Evolutionary conservation across 2,329 filamentous ascomycete species (phyloP).

Genomic region (Colletotrichum caudatum): DNA sequence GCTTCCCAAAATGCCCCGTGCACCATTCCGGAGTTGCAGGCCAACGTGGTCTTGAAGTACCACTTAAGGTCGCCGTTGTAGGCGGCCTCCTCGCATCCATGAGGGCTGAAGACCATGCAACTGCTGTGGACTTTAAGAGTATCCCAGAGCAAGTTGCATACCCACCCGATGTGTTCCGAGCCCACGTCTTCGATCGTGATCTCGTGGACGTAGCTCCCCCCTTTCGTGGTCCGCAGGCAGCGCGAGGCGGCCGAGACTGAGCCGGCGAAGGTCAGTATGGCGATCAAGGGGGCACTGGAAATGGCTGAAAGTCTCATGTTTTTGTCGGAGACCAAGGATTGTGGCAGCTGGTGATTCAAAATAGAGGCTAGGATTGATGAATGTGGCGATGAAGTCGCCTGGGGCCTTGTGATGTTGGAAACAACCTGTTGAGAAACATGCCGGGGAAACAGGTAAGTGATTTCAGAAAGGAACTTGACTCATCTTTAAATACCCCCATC

Average conservation of each 20-base stretch:
- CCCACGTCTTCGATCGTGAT: not conserved
- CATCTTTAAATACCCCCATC: not conserved
- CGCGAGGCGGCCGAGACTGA: not conserved
- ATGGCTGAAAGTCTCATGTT: not conserved
- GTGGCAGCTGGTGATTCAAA: not conserved
- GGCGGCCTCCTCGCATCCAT: not conserved
- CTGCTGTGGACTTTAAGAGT: not conserved
- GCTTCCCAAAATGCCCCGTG: not conserved
- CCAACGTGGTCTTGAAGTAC: not conserved
- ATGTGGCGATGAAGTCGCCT: not conserved
- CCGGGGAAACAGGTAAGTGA: too few relatives aligned
- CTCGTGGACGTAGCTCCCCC: not conserved
- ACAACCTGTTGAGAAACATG: not conserved
- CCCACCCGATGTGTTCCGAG: not conserved
- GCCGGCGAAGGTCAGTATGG: not conserved
- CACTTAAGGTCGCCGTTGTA: not conserved
- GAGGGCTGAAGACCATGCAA: conserved; percentile 7
- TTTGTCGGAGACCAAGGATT: too few relatives aligned
- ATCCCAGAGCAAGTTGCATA: not conserved
- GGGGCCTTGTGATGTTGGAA: not conserved
- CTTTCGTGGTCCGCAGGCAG: not conserved
- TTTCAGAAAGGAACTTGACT: too few relatives aligned
- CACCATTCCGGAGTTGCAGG: not conserved
- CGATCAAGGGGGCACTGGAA: not conserved
- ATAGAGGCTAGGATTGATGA: too few relatives aligned